A percentile compares a stretch with the other conserved stretches of the same genome.
phyloP scores from a whole-genome alignment of 139 green algal species.

The Trebouxia sp. region DNA sequence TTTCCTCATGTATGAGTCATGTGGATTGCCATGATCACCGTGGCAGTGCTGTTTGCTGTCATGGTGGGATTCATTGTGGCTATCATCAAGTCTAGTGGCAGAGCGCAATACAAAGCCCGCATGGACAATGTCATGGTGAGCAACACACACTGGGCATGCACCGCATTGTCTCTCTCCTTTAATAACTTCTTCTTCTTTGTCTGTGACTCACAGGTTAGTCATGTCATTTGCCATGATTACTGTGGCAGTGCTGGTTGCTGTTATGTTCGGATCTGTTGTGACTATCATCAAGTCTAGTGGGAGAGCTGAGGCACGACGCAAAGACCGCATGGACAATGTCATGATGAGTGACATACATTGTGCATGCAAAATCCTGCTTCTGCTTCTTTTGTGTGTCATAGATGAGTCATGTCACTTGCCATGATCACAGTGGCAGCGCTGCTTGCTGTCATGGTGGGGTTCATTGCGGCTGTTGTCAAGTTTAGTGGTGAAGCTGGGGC shows the following conservation, averaged over 20 bases:
- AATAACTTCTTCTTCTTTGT: too few relatives aligned
- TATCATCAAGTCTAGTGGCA: background rate
- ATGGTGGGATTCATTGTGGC: slow-evolving; percentile 18
- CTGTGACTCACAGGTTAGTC: too few relatives aligned
- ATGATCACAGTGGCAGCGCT: slow-evolving; percentile 28
- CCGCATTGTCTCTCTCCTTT: too few relatives aligned
- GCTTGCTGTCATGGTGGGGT: slow-evolving; percentile 21
- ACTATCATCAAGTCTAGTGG: background rate
- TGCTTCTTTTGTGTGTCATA: too few relatives aligned
- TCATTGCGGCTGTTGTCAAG: background rate
- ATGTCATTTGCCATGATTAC: slow-evolving; percentile 32
- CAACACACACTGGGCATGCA: too few relatives aligned
- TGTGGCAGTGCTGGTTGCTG: slow-evolving; percentile 22
- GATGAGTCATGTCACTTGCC: too few relatives aligned
- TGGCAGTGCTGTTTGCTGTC: slow-evolving; percentile 23
- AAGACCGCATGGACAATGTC: background rate
- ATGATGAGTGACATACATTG: too few relatives aligned
- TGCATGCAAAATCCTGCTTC: too few relatives aligned
- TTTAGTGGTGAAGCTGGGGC: too few relatives aligned
- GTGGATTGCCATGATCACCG: slow-evolving; percentile 32
- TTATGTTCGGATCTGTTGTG: slow-evolving; percentile 2
- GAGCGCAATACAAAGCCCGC: background rate
- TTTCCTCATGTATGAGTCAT: too few relatives aligned
- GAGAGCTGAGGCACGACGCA: background rate
- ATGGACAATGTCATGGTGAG: slow-evolving; percentile 1